Evolutionary conservation across 495 filamentous ascomycete genomes (phyloP), one percentile per base, ranked within the genome.

Genomic region (Aspergillus carlsbadensis): DNA sequence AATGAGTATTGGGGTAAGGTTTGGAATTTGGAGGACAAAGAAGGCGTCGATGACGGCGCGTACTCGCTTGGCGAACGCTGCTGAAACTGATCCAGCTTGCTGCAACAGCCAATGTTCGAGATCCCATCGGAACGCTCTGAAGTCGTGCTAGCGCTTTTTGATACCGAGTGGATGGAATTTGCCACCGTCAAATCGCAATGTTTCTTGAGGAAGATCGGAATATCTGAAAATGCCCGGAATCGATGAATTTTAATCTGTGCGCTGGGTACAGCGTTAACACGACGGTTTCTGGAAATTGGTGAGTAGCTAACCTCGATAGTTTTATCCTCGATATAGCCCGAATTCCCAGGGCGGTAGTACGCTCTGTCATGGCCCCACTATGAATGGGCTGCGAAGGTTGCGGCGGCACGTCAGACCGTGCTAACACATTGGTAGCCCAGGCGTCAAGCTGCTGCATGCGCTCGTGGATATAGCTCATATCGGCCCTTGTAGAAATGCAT

Each of bases 221-320:
- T 76, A 54, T 86, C 81, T 40, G 76, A 80, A 64, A 86, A 86
- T 33, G 83, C 83, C 60, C 76, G 71, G 58, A 83, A 84, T 14
- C 82, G 80, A 46, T 86, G 82, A 1, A 78, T 68, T 62, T 84
- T 86, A 53, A 86, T 84, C 65, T 82, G 74, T 24, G 83, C 81
- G 70, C 82, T 85, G 54, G 34, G 34, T 8, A 17, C 7, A n/a
- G 15, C 17, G 42, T 63, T 50, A 60, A 58, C 53, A 20, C 52
- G 8, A 13, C 29, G n/a, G 15, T 45, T 4, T 10, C 7, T 11
- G 11, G 11, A 2, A n/a, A 17, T 49, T 8, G 15, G 14, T 5
- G 17, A 24, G 20, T 37, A 22, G 20, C 60, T 6, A 69, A 83
- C 81, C 80, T 83, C 37, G 81, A 81, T 47, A 84, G 40, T 57